Percentiles rank a stretch among this genome's conserved stretches.
Conservation (phyloP, 208 protist genomes). For the Polymyxa betae region DNA sequence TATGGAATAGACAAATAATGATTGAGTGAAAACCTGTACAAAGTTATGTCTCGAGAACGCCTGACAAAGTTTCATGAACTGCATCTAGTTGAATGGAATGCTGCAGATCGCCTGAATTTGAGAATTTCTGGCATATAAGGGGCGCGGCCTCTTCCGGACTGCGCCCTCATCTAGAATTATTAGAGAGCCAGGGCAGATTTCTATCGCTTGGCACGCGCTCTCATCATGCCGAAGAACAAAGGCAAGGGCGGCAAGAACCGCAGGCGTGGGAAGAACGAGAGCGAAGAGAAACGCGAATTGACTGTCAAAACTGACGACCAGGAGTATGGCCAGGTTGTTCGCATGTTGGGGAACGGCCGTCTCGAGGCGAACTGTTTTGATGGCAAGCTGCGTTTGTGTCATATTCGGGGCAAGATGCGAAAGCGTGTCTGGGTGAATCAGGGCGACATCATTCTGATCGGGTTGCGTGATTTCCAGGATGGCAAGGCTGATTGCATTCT, state of each 20-base stretch:
- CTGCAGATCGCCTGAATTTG: too few species aligned
- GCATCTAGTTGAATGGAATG: too few species aligned
- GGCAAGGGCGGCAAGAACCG: slow-evolving; percentile 93
- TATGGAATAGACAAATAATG: too few species aligned
- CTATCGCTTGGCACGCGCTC: too few species aligned
- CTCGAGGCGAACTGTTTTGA: slow-evolving; percentile 92
- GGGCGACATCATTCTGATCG: slow-evolving; percentile 84
- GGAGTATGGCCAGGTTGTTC: slow-evolving; percentile 93
- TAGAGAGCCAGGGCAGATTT: too few species aligned
- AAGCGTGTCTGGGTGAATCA: slow-evolving; percentile 80
- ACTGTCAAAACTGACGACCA: slow-evolving; percentile 92
- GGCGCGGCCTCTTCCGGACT: too few species aligned
- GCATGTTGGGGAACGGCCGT: slow-evolving; percentile 91
- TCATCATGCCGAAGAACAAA: slow-evolving; percentile 72
- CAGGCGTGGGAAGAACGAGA: slow-evolving; percentile 92
- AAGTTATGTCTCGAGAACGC: too few species aligned
- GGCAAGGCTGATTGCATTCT: slow-evolving; percentile 89
- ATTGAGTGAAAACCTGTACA: too few species aligned
- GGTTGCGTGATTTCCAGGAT: slow-evolving; percentile 85
- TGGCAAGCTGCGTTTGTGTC: slow-evolving; percentile 79
- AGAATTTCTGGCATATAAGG: too few species aligned
- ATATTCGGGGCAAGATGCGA: slow-evolving; percentile 86
- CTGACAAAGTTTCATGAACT: too few species aligned
- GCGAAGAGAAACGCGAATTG: slow-evolving; percentile 91
- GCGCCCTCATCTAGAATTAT: too few species aligned